phyloP scores from a whole-genome alignment of 768 basidiomycete genomes.

The Leccinum incarnatum region DNA sequence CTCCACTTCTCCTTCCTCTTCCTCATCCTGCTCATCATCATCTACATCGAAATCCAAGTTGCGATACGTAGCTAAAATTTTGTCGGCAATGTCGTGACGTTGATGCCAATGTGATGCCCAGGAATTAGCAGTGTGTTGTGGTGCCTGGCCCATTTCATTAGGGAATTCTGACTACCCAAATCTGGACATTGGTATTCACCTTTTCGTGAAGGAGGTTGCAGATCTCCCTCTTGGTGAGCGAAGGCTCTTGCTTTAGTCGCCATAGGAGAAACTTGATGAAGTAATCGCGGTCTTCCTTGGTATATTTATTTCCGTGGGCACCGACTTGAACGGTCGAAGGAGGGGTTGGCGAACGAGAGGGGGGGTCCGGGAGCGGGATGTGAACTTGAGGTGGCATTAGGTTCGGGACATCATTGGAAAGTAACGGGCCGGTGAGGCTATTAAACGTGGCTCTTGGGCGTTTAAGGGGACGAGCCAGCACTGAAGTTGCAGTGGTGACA shows the following conservation, averaged over 20 bases:
- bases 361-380: conserved; percentile 57
- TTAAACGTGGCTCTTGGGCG: conserved; percentile 49
- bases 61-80: conserved; percentile 47
- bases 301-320: conserved; percentile 60
- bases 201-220: conserved; percentile 56
- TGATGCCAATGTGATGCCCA: conserved; percentile 70
- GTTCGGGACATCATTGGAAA: conserved; percentile 37
- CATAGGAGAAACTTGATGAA: conserved; percentile 67
- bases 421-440: conserved; percentile 49
- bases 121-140: conserved; percentile 60
- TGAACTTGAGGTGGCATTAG: conserved; percentile 62
- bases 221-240: conserved; percentile 50
- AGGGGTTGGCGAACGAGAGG: conserved; percentile 68
- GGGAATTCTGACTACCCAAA: not conserved
- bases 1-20: conserved; percentile 28
- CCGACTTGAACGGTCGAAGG: conserved; percentile 48
- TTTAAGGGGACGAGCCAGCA: conserved; percentile 27
- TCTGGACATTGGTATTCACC: conserved; percentile 26
- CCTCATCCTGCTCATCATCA: conserved; percentile 37
- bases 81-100: conserved; percentile 64
- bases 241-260: conserved; percentile 54
- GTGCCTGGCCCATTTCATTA: conserved; percentile 43
- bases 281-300: conserved; percentile 61
- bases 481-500: conserved; percentile 20
- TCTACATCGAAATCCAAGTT: conserved; percentile 32